These are phyloP conservation scores for Drechslerella stenobrocha DNA, from an alignment of 2,329 filamentous ascomycete genomes.

Conservation along the genomic window DNA sequence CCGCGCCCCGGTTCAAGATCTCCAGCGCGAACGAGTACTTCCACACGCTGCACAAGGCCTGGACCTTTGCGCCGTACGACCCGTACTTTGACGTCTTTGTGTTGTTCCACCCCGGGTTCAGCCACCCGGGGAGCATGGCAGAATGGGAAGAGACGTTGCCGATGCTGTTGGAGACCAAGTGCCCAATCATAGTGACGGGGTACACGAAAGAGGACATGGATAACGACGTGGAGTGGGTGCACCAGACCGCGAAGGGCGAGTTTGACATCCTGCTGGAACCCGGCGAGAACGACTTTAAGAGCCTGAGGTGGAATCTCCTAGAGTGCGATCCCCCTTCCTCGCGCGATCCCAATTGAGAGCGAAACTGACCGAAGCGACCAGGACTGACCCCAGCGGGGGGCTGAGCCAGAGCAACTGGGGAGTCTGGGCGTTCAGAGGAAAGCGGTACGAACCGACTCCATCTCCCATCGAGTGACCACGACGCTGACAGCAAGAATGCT, in stretches of 20 bases:
- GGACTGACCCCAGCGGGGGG: conserved; percentile 59
- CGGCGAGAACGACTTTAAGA: conserved; percentile 91
- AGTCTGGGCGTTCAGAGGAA: conserved; percentile 93
- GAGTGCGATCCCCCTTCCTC: conserved; percentile 67
- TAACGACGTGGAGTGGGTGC: conserved; percentile 86
- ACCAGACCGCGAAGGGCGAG: conserved; percentile 81
- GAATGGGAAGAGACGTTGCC: conserved; percentile 94
- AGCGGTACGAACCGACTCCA: conserved; percentile 67
- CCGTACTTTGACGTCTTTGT: conserved; percentile 98
- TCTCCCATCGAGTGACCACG: neutral
- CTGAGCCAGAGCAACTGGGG: conserved; percentile 97
- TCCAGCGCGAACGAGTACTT: conserved; percentile 98
- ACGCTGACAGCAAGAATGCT: conserved; percentile 5
- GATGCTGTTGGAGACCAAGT: conserved; percentile 88
- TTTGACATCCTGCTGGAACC: conserved; percentile 90
- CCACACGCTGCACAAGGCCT: conserved; percentile 89
- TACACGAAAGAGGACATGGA: conserved; percentile 96
- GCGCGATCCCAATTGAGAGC: neutral
- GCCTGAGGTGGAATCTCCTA: conserved; percentile 93
- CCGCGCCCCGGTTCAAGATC: conserved; percentile 90
- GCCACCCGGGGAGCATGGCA: conserved; percentile 87
- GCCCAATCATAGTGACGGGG: conserved; percentile 89
- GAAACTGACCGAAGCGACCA: conserved; percentile 11
- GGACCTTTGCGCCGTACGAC: conserved; percentile 90
- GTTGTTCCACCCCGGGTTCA: conserved; percentile 93